A percentile compares a stretch with the other conserved stretches of the same genome.
Conservation (phyloP, 2,329 filamentous ascomycete genomes). For the Penicillium sp. region DNA sequence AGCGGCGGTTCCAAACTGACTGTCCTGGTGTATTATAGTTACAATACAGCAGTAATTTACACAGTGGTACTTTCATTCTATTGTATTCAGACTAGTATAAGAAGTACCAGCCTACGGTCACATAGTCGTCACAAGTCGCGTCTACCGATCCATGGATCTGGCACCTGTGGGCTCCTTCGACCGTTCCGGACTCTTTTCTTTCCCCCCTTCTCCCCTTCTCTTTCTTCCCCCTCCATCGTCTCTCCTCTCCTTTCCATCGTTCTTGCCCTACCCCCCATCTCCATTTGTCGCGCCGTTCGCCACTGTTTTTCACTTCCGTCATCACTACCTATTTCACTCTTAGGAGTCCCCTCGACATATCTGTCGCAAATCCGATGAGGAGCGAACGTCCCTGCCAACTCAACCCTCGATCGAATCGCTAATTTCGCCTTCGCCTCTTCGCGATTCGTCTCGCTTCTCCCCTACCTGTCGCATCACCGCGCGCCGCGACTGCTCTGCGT, state of each 20-base stretch:
- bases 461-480: conserved; percentile 13
- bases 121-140: conserved; percentile 19
- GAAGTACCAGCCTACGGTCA: not conserved
- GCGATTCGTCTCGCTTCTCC: conserved; percentile 7
- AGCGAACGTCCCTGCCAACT: conserved; percentile 11
- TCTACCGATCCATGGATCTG: conserved; percentile 29
- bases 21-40: conserved; percentile 7
- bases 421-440: conserved; percentile 14
- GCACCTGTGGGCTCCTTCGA: conserved; percentile 24
- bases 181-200: conserved; percentile 24
- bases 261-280: conserved; percentile 2
- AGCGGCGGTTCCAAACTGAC: conserved; percentile 19
- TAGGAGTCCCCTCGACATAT: not conserved
- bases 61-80: not conserved
- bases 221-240: conserved; percentile 20
- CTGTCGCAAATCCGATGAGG: conserved; percentile 25
- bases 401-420: conserved; percentile 19
- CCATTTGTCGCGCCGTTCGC: conserved; percentile 7
- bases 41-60: conserved; percentile 23
- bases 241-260: conserved; percentile 8
- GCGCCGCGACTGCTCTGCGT: conserved; percentile 1
- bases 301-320: conserved; percentile 12
- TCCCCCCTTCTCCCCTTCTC: conserved; percentile 19
- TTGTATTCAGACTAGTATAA: not conserved
- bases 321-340: conserved; percentile 4